Evolutionary conservation across 441 rosid species (phyloP), one percentile per base, ranked within the genome.

Genomic region (Gossypium aridum): DNA sequence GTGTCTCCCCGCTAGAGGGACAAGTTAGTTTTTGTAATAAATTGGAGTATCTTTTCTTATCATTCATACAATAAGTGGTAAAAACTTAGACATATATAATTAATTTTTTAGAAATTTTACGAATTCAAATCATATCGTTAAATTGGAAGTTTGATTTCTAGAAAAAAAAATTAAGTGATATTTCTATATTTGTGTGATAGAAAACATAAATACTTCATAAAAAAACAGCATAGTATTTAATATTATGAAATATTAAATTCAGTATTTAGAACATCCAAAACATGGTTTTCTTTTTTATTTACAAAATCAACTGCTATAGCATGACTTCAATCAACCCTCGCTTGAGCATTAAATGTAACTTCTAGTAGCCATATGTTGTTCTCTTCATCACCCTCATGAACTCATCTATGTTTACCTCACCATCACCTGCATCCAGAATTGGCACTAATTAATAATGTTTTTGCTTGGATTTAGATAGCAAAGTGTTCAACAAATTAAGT

Each of bases 361-460:
- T 76, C 79, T 85, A 94, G 84, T 73, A 81, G 23, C 92, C 92
- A 45, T 82, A 92, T 3, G 89, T 56, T 20, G 97, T 91, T 84
- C 86, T 84, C 82, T 76, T 87, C 99, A 92, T 94, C 90, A 90
- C 90, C 90, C 83, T 83, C 69, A 90, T 72, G 85, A 94, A 94
- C 72, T 94, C 99, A 0, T 94, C 93, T 37, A 81, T 39, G 37
- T 72, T 80, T 59, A 94, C 94, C 85, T 91, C 96, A 45, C 97
- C 94, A 79, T 94, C 98, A 68, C 57, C 99, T 94, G 82, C 37
- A 77, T 78, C 75, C 64, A 64, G 62, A 54, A 22, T n/a, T 3
- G 10, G 28, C 19, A 10, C 7, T 37, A 34, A 60, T 61, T 17
- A 23, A 64, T 54, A 54, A 4, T 54, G 59, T 6, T 34, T 34